Evolutionary conservation across 2,329 filamentous ascomycete species (phyloP).

Genomic region (Lasiodiplodia citricola): DNA sequence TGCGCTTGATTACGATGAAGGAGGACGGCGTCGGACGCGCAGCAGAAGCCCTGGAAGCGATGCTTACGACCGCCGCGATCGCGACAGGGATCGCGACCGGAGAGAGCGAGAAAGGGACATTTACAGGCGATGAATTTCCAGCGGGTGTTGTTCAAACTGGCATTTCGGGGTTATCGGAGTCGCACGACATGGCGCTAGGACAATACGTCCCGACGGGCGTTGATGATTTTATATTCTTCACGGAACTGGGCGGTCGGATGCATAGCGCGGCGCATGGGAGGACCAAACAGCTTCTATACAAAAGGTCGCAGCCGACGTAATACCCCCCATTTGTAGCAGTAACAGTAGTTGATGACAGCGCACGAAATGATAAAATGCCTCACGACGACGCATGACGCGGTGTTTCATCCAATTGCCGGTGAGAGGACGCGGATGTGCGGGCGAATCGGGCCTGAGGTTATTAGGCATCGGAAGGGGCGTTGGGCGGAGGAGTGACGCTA

Average conservation of each 20-base stretch:
- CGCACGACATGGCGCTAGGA: constrained; percentile 1
- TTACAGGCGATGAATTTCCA: constrained; percentile 18
- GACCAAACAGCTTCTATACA: neutral
- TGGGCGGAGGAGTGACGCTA: constrained; percentile 16
- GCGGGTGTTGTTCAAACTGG: neutral
- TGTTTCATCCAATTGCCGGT: neutral
- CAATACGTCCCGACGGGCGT: neutral
- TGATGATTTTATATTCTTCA: neutral
- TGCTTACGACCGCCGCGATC: constrained; percentile 33
- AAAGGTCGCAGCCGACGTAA: constrained; percentile 4
- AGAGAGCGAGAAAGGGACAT: constrained; percentile 22
- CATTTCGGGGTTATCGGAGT: neutral
- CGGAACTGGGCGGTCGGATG: constrained; percentile 20
- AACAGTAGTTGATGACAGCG: constrained; percentile 3
- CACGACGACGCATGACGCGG: neutral
- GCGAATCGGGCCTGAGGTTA: neutral
- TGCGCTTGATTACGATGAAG: constrained; percentile 33
- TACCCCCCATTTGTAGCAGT: constrained; percentile 2
- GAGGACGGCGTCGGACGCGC: constrained; percentile 38
- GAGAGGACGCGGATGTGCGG: neutral
- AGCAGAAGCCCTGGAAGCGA: constrained; percentile 43
- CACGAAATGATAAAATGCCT: constrained; percentile 8
- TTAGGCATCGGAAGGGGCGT: neutral
- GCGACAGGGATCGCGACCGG: constrained; percentile 31
- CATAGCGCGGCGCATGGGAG: constrained; percentile 24